Base-by-base conservation (phyloP, 345 rosid species). In the Sonneratia caseolaris region DNA sequence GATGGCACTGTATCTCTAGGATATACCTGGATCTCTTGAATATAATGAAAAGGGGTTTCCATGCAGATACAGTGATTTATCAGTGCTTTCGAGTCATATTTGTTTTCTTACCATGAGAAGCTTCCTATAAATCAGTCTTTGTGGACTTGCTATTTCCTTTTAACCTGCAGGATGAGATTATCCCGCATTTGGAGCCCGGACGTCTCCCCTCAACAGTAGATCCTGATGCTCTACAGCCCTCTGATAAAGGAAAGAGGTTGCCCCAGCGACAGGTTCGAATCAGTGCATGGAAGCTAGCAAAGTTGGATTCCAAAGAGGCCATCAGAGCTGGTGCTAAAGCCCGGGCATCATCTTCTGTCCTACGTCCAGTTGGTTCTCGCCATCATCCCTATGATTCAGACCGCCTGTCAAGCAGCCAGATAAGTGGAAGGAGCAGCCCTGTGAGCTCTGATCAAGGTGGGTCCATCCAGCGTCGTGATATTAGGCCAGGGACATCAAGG, bases 251-350 rank as follows among this genome's bases (percentile, higher is more conserved):
- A 11, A 89, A 85, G 78, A 88, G 67, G 76, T 70, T 84, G 73
- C 86, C 92, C 37, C 96, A 80, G 73, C 92, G 84, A 71, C 97
- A 83, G 64, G 91, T 89, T 61, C 86, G 91, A 80, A 89, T 93
- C 80, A 93, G 94, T 65, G 96, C 98, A 11, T 91, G 97, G 98
- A 89, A 88, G 76, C 91, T 91, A 7, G 98, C 94, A 18, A 91
- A 89, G 75, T 76, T 93, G 68, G 98, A 93, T 70, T 84, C 97
- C 59, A 80, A 75, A 27, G 92, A 93, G 85, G 98, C 91, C 47
- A 77, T 87, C 14, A 88, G 83, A 75, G 97, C 96, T 51, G 96
- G 83, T 79, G 96, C 97, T 37, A 89, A 87, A 83, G 97, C 98
- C 40, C 85, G 97, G 69, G 96, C 94, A 67, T 91, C 94, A 24